These are phyloP conservation scores for Coemansia sp. DNA, from an alignment of 192 early-diverging fungal species.

Conservation along the genomic window DNA sequence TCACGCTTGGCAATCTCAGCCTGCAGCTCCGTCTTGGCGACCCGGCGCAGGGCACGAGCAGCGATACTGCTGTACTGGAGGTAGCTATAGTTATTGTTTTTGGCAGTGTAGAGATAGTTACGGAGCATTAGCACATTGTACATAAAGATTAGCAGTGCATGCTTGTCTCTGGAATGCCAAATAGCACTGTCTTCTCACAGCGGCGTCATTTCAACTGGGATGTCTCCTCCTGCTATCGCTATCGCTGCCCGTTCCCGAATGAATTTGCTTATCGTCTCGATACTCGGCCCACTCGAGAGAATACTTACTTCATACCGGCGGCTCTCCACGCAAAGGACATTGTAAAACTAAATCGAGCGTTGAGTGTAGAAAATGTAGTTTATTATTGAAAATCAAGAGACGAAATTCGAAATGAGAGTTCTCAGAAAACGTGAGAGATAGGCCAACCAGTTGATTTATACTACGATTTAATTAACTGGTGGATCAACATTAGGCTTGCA, in stretches of 20 bases:
- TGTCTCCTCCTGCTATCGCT: background rate
- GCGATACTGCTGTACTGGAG: conserved; percentile 58
- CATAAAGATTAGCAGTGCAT: background rate
- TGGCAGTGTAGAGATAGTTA: no score
- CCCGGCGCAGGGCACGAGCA: conserved; percentile 52
- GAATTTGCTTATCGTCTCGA: background rate
- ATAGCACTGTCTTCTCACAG: background rate
- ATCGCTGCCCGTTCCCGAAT: background rate
- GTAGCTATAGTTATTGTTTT: conserved; percentile 28
- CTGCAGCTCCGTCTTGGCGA: conserved; percentile 45
- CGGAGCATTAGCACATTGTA: conserved; percentile 11
- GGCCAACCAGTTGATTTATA: background rate
- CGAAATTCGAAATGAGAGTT: background rate
- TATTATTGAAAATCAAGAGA: background rate
- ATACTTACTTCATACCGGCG: conserved; percentile 54
- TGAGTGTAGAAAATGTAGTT: background rate
- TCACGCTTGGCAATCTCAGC: conserved; percentile 53
- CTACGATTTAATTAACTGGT: background rate
- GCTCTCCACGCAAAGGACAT: conserved; percentile 54
- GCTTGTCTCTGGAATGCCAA: background rate
- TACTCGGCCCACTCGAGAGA: background rate
- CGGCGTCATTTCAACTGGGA: background rate
- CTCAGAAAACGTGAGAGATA: background rate
- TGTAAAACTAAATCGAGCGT: conserved; percentile 1
- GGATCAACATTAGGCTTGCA: background rate